Base-by-base conservation (phyloP, 2,329 filamentous ascomycete genomes). In the Clonostachys byssicola region DNA sequence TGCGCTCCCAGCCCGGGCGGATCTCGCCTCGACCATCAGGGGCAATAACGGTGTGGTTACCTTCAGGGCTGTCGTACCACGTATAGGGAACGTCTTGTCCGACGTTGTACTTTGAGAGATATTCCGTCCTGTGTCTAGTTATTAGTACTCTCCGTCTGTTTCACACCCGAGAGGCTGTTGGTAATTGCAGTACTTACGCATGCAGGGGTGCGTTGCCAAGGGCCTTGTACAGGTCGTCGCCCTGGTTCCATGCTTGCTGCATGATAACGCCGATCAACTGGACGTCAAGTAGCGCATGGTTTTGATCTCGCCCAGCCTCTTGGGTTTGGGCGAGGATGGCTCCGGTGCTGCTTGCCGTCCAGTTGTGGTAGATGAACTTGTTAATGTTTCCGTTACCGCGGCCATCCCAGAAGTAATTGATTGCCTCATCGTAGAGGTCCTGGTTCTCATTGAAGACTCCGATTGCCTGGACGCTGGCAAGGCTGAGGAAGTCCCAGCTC, bases 401-500 rank as follows among this genome's bases (percentile, higher is more conserved):
- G 4, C 71, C 69, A 12, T 53, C 56, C 50, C 67, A 63, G 53
- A 72, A 69, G 46, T 73, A 74, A 18, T 61, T 47, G 10, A 72
- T 50, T 0, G 60, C 70, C 35, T 67, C 56, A 12, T 71, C 49
- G 45, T 60, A 68, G 49, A 68, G 67, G 3, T 68, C 71, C 33
- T 50, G 40, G 45, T 75, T 72, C 35, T 74, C 70, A 2, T 61
- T 60, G 12, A 71, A 58, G 2, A 74, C 61, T 0, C 69, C 71
- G 47, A 72, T 71, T 1, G 70, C 63, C n/a, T 67, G 54, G 30
- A 68, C 55, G 1, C 64, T 62, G 4, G 66, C 67, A 34, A 74
- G 58, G 41, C 73, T 73, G 53, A 63, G 67, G 6, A 72, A 53
- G 47, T 74, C 72, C 71, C 72, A 74, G 45, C 55, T 64, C 64